Evolutionary conservation across 495 filamentous ascomycete species (phyloP), one percentile per base, ranked within the genome.

Genomic region (Tuber melanosporum): DNA sequence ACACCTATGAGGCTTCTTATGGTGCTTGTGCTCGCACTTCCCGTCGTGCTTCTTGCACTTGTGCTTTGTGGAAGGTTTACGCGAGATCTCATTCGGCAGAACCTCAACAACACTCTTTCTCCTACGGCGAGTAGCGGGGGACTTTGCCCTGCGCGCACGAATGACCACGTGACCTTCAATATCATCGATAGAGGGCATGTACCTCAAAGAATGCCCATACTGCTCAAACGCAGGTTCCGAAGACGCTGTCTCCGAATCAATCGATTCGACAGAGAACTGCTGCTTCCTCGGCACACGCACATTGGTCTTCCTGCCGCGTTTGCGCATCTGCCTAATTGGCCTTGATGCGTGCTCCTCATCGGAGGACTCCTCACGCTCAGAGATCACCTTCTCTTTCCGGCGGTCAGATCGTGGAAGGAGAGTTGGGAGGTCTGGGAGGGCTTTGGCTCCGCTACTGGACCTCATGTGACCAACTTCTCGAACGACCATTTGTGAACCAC

Each of bases 1-100:
- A 85, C 95, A 99, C 52, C 87, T 89, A 84, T 99, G 95, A 0
- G 89, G 88, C 84, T 86, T 87, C 45, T 83, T 84, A 74, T 82
- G 83, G 36, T 39, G n/a, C 26, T 73, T 70, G 26, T 72, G 39
- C 22, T 43, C 66, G 71, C 80, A 78, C 78, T 72, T 76, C 84
- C 70, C 77, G 79, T 71, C 76, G 76, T 52, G 79, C 82, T 84
- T 85, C 77, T 84, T 85, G 83, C 83, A 85, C 47, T 84, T 84
- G 81, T 78, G 82, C 76, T 79, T 81, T 66, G 70, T 81, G 72
- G 73, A 83, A 79, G 82, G 84, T 43, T 76, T 77, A 14, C 81
- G 78, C 44, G 84, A 85, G 19, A 85, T 75, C 74, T 81, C 78
- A 22, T 79, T 75, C 20, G 83, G 79, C 26, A 66, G 57, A 36